Evolutionary conservation across 2,329 filamentous ascomycete species (phyloP).

Genomic region (Colletotrichum godetiae): DNA sequence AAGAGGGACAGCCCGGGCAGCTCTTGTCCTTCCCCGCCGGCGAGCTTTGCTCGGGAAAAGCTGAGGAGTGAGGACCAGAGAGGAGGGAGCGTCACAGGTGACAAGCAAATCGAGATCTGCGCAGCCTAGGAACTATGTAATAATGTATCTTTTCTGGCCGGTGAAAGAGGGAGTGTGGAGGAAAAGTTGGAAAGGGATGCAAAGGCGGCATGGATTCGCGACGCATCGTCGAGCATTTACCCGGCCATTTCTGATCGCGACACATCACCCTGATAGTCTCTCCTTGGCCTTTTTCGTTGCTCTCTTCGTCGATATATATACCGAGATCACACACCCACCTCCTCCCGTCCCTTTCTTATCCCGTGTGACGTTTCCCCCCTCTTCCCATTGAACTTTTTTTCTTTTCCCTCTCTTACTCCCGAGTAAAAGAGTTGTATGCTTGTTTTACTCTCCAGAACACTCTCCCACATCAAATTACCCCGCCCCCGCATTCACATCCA

Average conservation of each 20-base stretch:
- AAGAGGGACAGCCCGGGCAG: not conserved
- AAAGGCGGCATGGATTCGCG: not conserved
- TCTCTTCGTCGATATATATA: conserved; percentile 23
- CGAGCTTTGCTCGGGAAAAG: not conserved
- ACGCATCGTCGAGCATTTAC: conserved; percentile 14
- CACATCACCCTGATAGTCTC: conserved; percentile 6
- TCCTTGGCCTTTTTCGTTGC: not conserved
- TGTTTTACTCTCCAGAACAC: not conserved
- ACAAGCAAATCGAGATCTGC: not conserved
- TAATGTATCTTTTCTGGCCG: not conserved
- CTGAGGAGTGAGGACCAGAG: not conserved
- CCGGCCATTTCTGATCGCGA: conserved; percentile 10
- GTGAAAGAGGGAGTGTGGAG: not conserved
- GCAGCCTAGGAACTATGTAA: too few species aligned
- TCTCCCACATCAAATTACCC: conserved; percentile 14
- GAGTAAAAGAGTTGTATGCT: not conserved
- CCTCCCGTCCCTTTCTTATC: not conserved
- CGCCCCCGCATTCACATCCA: conserved; percentile 22
- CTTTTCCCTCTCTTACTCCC: not conserved
- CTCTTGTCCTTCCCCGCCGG: too few species aligned
- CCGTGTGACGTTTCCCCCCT: not conserved
- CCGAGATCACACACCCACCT: conserved; percentile 8
- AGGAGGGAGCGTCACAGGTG: not conserved
- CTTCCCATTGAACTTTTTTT: not conserved
- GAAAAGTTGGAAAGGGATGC: not conserved